Base-by-base conservation (phyloP, 331 rosid genomes). In the Malus hybrid region DNA sequence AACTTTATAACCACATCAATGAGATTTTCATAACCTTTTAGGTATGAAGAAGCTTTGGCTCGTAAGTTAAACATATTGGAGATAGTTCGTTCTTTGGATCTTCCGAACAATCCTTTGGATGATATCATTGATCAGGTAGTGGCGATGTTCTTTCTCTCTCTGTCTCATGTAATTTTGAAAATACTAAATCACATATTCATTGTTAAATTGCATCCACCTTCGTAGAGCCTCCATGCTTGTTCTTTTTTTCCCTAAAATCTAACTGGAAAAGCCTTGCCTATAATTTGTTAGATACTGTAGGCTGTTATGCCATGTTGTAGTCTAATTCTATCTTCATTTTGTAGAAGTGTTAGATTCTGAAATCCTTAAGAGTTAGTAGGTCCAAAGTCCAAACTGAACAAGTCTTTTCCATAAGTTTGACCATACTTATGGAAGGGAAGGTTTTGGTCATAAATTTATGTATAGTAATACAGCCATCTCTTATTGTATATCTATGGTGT, bases 91-190 rank as follows among this genome's bases (percentile, higher is more conserved):
- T 74, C 97, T n/a, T 83, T 95, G 93, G 87, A 83, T 88, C 97
- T 95, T 80, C 99, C 99, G 44, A 92, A 92, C 77, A 95, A 95
- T 83, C 99, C 99, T 75, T 79, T 95, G 86, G 99, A 95, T 79
- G 99, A 95, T 83, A 89, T 95, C 72, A 85, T 91, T 78, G 99
- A 95, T 81, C 99, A 92, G 99, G 99, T 90, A 81, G 78, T 69
- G 46, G 57, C 66, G 54, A 63, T 75, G 50, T 73, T 64, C 65
- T 62, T 34, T 29, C 50, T 18, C 63, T 36, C 55, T 48, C 55
- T 76, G 57, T 75, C 69, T 27, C 48, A 56, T 50, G 36, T 29
- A 52, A 24, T 20, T 54, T 71, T 65, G 20, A 13, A 67, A n/a
- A 20, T 15, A 39, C 55, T 6, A 20, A 10, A 10, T 67, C 29